Evolutionary conservation across 805 yeast genomes (phyloP).

Genomic region (Ogataea allantospora): DNA sequence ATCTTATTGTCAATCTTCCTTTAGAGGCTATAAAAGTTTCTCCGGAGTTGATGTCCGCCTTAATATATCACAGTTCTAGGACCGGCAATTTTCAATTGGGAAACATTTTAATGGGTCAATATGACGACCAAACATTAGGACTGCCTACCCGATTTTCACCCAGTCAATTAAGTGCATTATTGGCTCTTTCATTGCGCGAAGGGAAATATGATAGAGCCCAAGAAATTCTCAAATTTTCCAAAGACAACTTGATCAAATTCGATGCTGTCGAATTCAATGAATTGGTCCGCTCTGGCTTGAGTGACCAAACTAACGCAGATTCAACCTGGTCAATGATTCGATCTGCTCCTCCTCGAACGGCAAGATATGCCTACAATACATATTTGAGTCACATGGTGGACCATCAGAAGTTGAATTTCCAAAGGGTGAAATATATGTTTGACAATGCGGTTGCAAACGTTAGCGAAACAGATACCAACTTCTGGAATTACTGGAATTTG

Average conservation of each 20-base stretch:
- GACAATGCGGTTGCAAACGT: slow-evolving; percentile 14
- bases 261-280: slow-evolving; percentile 32
- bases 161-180: slow-evolving; percentile 31
- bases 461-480: slow-evolving; percentile 19
- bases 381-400: slow-evolving; percentile 32
- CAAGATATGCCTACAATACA: slow-evolving; percentile 28
- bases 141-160: slow-evolving; percentile 25
- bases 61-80: slow-evolving; percentile 31
- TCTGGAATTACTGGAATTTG: slow-evolving; percentile 33
- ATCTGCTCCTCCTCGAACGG: slow-evolving; percentile 18
- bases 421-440: slow-evolving; percentile 25
- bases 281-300: slow-evolving; percentile 28
- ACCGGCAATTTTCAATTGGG: slow-evolving; percentile 27
- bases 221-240: slow-evolving; percentile 30
- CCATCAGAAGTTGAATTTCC: slow-evolving; percentile 23
- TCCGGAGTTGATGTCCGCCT: slow-evolving; percentile 34
- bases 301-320: slow-evolving; percentile 12
- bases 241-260: slow-evolving; percentile 26
- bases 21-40: slow-evolving; percentile 33
- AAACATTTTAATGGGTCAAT: slow-evolving; percentile 27
- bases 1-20: slow-evolving; percentile 32
- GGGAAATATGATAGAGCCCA: slow-evolving; percentile 30
- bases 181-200: slow-evolving; percentile 27
- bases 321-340: slow-evolving; percentile 32
- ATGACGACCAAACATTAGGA: slow-evolving; percentile 23